Evolutionary conservation across 176 grass and related monocot genomes (phyloP).

Genomic region (Triticum dicoccoides): DNA sequence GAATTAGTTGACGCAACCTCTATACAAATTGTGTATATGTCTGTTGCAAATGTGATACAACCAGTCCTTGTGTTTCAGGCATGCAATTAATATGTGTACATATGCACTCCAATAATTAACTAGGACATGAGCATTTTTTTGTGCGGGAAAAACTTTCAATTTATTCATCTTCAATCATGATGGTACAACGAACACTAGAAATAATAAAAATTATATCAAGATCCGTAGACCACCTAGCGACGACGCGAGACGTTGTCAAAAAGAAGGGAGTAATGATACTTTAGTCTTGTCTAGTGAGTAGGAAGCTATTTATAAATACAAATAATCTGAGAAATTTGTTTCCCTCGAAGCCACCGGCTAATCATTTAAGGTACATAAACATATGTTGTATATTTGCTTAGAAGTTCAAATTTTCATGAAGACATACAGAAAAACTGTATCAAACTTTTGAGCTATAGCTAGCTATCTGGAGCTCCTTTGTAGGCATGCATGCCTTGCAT

Average conservation of each 20-base stretch:
- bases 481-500: constrained; percentile 16
- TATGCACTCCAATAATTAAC: neutral
- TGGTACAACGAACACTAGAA: too few species aligned
- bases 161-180: too few species aligned
- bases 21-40: too few species aligned
- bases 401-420: neutral
- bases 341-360: neutral
- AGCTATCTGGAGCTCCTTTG: neutral
- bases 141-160: too few species aligned
- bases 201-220: too few species aligned
- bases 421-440: neutral
- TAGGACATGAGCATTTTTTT: too few species aligned
- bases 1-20: too few species aligned
- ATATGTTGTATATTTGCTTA: neutral
- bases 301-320: neutral
- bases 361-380: neutral
- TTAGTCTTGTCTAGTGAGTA: neutral
- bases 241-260: neutral
- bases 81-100: neutral
- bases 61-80: neutral
- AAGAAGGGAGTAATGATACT: neutral
- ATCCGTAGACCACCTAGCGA: too few species aligned
- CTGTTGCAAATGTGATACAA: neutral
- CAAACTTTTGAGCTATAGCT: neutral
- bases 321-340: neutral